phyloP scores from a whole-genome alignment of 306 rosid species.

The Lathyrus sativus region DNA sequence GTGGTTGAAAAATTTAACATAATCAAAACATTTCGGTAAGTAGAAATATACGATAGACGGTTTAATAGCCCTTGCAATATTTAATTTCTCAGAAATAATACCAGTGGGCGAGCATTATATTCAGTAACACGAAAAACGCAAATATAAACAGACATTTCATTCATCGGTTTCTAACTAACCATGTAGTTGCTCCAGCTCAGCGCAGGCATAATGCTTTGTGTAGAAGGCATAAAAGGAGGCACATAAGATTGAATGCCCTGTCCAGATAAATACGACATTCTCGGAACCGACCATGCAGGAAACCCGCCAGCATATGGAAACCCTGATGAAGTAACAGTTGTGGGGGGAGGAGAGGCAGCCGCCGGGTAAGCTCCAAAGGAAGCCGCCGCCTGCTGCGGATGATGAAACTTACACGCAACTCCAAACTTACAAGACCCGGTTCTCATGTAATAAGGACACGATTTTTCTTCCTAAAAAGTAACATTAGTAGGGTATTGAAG shows the following conservation, averaged over 20 bases:
- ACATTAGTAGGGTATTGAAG: conserved; percentile 7
- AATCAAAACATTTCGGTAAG: conserved; percentile 1
- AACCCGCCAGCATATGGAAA: conserved; percentile 64
- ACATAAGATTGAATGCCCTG: conserved; percentile 66
- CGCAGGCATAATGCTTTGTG: conserved; percentile 69
- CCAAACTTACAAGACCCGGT: conserved; percentile 89
- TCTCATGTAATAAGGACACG: conserved; percentile 89
- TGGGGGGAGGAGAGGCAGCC: conserved; percentile 56
- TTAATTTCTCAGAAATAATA: conserved; percentile 15
- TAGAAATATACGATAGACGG: not conserved
- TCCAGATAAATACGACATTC: conserved; percentile 71
- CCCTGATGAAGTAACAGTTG: conserved; percentile 62
- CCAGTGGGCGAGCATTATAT: not conserved
- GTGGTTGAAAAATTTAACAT: not conserved
- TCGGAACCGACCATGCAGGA: conserved; percentile 70
- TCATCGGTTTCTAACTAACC: conserved; percentile 55
- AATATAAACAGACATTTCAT: not conserved
- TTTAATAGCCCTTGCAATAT: conserved; percentile 6
- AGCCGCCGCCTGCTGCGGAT: conserved; percentile 79
- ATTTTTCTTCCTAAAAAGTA: conserved; percentile 72
- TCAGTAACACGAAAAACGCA: not conserved
- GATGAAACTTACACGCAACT: conserved; percentile 92
- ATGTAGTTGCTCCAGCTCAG: conserved; percentile 81
- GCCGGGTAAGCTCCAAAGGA: conserved; percentile 53
- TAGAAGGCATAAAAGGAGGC: conserved; percentile 68